These are phyloP conservation scores for Chloris gayana DNA, from an alignment of 176 grass and related monocot genomes.

Conservation along the genomic window DNA sequence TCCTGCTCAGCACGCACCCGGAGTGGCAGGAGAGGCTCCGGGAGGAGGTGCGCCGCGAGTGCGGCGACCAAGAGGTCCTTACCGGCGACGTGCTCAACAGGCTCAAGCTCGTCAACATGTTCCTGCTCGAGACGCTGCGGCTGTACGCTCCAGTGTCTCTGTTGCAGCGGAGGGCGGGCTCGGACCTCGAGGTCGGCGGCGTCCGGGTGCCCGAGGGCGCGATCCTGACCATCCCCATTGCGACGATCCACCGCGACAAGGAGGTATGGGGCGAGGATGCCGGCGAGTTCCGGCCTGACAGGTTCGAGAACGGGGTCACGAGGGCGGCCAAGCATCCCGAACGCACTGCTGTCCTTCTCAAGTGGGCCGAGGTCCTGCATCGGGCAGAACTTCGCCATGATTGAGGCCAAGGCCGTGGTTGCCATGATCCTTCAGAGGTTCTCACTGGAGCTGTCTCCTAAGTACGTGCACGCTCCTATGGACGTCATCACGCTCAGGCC, in stretches of 20 bases:
- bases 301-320: conserved; percentile 47
- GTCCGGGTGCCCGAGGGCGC: conserved; percentile 32
- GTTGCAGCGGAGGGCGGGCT: background rate
- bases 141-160: background rate
- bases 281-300: conserved; percentile 40
- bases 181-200: conserved; percentile 5
- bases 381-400: conserved; percentile 63
- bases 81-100: conserved; percentile 36
- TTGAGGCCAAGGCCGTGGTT: conserved; percentile 52
- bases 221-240: conserved; percentile 13
- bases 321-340: conserved; percentile 53
- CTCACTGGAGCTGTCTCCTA: conserved; percentile 44
- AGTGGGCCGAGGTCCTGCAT: conserved; percentile 54
- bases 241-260: conserved; percentile 44
- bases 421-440: conserved; percentile 61
- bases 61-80: conserved; percentile 31
- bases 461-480: conserved; percentile 48
- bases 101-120: conserved; percentile 46
- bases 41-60: conserved; percentile 42
- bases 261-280: conserved; percentile 64
- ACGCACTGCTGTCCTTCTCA: conserved; percentile 50
- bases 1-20: conserved; percentile 38
- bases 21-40: conserved; percentile 53
- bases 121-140: conserved; percentile 49
- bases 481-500: conserved; percentile 43